phyloP scores from a whole-genome alignment of 2,329 filamentous ascomycete genomes.

The Cladosporium velox region DNA sequence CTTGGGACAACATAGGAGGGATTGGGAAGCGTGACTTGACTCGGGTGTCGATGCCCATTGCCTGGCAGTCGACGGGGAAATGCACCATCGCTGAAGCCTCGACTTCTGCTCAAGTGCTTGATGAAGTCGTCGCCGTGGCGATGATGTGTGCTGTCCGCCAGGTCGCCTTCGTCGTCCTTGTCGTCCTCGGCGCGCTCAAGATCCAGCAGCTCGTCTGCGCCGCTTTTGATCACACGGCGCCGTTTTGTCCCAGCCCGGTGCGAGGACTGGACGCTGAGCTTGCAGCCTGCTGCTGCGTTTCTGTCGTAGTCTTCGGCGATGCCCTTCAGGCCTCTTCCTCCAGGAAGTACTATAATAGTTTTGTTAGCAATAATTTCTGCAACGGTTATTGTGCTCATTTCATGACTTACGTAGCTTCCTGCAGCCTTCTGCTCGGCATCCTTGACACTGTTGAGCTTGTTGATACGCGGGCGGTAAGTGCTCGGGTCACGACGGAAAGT shows the following conservation, averaged over 20 bases:
- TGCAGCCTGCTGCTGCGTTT: constrained; percentile 20
- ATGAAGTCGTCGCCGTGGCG: not conserved
- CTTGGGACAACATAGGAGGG: not conserved
- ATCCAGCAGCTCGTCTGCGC: constrained; percentile 57
- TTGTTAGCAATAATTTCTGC: not conserved
- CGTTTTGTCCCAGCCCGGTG: constrained; percentile 33
- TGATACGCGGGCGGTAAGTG: constrained; percentile 96
- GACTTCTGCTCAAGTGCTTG: not conserved
- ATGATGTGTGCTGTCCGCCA: constrained; percentile 9
- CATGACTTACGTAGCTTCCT: constrained; percentile 79
- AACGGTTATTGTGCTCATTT: not conserved
- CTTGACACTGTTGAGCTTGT: constrained; percentile 92
- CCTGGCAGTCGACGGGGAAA: constrained; percentile 20
- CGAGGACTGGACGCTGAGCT: constrained; percentile 19
- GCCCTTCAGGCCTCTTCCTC: constrained; percentile 78
- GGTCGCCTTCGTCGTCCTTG: constrained; percentile 49
- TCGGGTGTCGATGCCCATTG: constrained; percentile 21
- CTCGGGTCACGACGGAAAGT: constrained; percentile 97
- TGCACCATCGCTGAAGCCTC: not conserved
- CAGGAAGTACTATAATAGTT: constrained; percentile 75
- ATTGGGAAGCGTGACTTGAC: constrained; percentile 5
- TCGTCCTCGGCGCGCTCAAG: constrained; percentile 66
- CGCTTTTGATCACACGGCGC: constrained; percentile 35
- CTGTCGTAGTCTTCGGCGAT: constrained; percentile 47
- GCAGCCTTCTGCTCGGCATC: constrained; percentile 95